These are phyloP conservation scores for Eucalyptus coolabah DNA, from an alignment of 345 rosid species.

Conservation along the genomic window DNA sequence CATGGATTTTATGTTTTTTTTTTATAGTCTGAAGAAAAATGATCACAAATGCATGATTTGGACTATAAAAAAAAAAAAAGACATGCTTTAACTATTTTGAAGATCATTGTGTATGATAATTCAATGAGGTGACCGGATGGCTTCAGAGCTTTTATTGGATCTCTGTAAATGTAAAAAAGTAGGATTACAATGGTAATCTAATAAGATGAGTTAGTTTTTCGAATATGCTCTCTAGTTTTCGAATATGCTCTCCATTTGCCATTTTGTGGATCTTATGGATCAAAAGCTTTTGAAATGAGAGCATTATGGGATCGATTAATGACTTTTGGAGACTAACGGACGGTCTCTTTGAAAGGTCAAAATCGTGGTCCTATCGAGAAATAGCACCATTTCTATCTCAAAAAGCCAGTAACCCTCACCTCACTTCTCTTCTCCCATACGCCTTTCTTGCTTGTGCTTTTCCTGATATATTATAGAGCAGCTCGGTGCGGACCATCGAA, in stretches of 20 bases:
- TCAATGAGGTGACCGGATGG: background rate
- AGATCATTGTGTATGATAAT: background rate
- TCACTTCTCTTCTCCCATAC: background rate
- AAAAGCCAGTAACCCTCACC: background rate
- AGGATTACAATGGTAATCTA: background rate
- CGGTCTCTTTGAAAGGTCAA: background rate
- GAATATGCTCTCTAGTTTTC: background rate
- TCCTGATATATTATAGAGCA: background rate
- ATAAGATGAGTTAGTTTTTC: background rate
- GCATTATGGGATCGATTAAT: background rate
- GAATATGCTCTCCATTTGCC: background rate
- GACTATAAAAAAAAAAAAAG: background rate
- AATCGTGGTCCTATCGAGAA: background rate
- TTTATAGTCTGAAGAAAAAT: background rate
- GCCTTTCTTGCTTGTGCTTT: background rate
- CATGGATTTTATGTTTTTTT: background rate
- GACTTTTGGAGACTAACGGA: background rate
- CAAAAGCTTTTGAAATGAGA: background rate
- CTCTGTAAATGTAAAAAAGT: background rate
- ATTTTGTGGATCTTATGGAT: background rate
- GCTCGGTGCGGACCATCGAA: background rate
- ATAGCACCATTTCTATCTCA: background rate
- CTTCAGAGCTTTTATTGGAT: background rate
- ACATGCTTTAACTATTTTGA: background rate
- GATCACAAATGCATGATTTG: background rate